These are phyloP conservation scores for Cutaneotrichosporon sp. DNA, from an alignment of 1,284 basidiomycete species.

Conservation along the genomic window DNA sequence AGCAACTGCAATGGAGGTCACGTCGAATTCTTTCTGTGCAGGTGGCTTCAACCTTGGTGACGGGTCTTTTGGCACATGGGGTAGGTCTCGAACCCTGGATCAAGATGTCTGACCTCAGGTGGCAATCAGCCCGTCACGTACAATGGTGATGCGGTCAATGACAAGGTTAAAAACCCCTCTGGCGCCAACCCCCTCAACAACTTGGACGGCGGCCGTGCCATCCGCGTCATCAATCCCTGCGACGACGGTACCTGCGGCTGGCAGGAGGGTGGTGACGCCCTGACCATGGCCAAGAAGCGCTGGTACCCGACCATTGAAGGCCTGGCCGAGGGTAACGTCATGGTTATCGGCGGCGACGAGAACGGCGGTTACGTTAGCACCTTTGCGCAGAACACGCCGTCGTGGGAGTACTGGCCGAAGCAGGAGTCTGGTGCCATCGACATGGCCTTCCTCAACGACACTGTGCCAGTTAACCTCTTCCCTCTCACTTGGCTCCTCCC, in stretches of 20 bases:
- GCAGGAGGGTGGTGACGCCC: conserved; percentile 54
- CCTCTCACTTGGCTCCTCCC: conserved; percentile 80
- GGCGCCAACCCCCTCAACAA: conserved; percentile 54
- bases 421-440: conserved; percentile 58
- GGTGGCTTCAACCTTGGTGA: conserved; percentile 56
- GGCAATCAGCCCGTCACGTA: conserved; percentile 73
- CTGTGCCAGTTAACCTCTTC: conserved; percentile 88
- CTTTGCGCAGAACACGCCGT: conserved; percentile 73
- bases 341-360: conserved; percentile 56
- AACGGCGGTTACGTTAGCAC: conserved; percentile 66
- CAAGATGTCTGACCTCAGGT: background rate
- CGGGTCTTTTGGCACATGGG: conserved; percentile 38
- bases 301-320: conserved; percentile 72
- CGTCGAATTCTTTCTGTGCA: conserved; percentile 74
- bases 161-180: conserved; percentile 49
- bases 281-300: conserved; percentile 60
- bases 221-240: conserved; percentile 70
- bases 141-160: conserved; percentile 58
- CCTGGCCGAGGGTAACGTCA: conserved; percentile 55
- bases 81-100: background rate
- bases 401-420: conserved; percentile 69
- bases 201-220: conserved; percentile 65
- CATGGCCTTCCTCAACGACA: conserved; percentile 76
- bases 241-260: conserved; percentile 62
- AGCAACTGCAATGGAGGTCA: conserved; percentile 63